A percentile compares a stretch with the other conserved stretches of the same genome.
phyloP scores from a whole-genome alignment of 2,329 filamentous ascomycete species.

The Nemania diffusa region DNA sequence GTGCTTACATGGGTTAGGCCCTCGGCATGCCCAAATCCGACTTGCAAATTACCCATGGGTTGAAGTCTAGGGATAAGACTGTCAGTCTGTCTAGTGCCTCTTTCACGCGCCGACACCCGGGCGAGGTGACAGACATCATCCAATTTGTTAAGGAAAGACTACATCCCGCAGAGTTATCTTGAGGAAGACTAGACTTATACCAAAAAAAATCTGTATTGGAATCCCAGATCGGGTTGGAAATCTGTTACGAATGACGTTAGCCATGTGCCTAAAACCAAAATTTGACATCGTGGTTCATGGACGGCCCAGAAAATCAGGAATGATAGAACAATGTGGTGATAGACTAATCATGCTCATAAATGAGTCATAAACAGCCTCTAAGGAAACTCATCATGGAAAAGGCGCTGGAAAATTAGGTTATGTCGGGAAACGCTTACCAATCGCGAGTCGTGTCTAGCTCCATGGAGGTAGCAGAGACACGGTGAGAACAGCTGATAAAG shows the following conservation, averaged over 20 bases:
- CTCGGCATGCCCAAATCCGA: constrained; percentile 72
- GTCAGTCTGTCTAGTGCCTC: constrained; percentile 51
- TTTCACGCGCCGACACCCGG: constrained; percentile 32
- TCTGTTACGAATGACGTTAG: constrained; percentile 13
- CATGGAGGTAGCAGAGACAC: constrained; percentile 19
- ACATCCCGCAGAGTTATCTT: constrained; percentile 6
- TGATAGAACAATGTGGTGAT: constrained; percentile 51
- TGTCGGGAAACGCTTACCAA: constrained; percentile 32
- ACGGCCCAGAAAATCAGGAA: constrained; percentile 41
- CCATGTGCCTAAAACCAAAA: not conserved
- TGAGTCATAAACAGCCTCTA: constrained; percentile 54
- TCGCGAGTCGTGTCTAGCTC: constrained; percentile 2
- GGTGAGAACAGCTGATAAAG: constrained; percentile 17
- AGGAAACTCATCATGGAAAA: constrained; percentile 49
- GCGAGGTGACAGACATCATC: constrained; percentile 41
- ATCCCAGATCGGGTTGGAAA: not conserved
- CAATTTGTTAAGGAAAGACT: constrained; percentile 42
- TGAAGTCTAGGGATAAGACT: constrained; percentile 73
- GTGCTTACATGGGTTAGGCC: constrained; percentile 53
- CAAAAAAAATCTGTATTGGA: not conserved
- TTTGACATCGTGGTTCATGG: not conserved
- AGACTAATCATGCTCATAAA: constrained; percentile 50
- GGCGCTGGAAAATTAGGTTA: constrained; percentile 6
- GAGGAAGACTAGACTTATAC: not conserved
- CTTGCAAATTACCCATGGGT: constrained; percentile 69